phyloP scores from a whole-genome alignment of 2,329 filamentous ascomycete genomes.

The Mariannaea sp. region DNA sequence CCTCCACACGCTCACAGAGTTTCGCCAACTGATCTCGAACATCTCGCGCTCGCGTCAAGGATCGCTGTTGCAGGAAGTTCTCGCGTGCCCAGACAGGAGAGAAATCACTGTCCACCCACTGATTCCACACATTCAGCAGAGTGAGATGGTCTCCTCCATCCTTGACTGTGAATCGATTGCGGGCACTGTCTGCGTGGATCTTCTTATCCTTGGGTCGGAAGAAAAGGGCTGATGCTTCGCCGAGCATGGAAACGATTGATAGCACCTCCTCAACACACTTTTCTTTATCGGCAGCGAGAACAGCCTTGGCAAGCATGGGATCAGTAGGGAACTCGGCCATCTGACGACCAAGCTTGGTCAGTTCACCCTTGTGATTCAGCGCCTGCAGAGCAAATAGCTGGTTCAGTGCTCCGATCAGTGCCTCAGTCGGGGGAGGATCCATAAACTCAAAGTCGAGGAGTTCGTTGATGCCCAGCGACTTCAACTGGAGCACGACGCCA shows the following conservation, averaged over 20 bases:
- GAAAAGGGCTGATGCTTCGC: conserved; percentile 86
- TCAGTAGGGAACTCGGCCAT: conserved; percentile 96
- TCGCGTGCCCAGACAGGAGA: conserved; percentile 85
- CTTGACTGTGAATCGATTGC: conserved; percentile 84
- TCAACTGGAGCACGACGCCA: conserved; percentile 81
- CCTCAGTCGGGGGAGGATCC: conserved; percentile 88
- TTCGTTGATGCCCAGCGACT: conserved; percentile 89
- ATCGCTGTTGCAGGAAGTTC: conserved; percentile 91
- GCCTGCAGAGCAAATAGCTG: conserved; percentile 90
- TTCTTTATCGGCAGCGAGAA: conserved; percentile 86
- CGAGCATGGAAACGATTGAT: conserved; percentile 91
- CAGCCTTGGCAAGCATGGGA: conserved; percentile 86
- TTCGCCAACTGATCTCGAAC: conserved; percentile 91
- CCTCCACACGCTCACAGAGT: conserved; percentile 91
- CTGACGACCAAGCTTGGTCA: conserved; percentile 89
- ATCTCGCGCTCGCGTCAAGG: conserved; percentile 85
- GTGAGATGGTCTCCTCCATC: conserved; percentile 91
- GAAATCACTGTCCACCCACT: conserved; percentile 93
- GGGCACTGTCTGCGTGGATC: conserved; percentile 89
- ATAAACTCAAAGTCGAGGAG: conserved; percentile 95
- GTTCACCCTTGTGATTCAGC: conserved; percentile 82
- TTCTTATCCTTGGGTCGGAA: conserved; percentile 98
- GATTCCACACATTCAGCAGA: conserved; percentile 90
- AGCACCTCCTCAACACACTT: conserved; percentile 94
- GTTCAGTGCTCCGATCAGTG: conserved; percentile 86